Conservation (phyloP, 495 filamentous ascomycete species). For the Lasiosphaeria hispida region DNA sequence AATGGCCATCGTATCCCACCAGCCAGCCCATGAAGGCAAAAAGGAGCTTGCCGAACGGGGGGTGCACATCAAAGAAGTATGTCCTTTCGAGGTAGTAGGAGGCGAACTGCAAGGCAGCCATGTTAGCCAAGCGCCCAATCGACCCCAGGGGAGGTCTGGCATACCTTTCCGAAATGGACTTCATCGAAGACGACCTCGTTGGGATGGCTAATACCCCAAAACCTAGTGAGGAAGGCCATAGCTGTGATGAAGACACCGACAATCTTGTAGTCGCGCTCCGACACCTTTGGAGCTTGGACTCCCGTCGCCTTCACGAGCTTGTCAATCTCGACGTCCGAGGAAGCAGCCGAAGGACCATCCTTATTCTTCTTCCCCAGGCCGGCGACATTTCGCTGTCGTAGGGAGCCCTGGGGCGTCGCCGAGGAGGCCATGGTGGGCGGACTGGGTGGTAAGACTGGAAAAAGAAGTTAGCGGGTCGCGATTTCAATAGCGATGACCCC, state of each 20-base stretch:
- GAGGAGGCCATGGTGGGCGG: constrained; percentile 36
- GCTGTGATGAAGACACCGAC: constrained; percentile 73
- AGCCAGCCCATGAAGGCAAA: constrained; percentile 97
- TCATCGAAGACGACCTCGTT: constrained; percentile 98
- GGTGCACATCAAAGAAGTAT: constrained; percentile 99
- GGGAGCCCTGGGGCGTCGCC: constrained; percentile 45
- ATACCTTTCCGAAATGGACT: constrained; percentile 98
- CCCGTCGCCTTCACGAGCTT: constrained; percentile 35
- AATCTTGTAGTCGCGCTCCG: constrained; percentile 82
- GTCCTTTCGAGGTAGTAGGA: constrained; percentile 96
- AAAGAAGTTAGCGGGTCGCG: neutral
- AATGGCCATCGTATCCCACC: constrained; percentile 91
- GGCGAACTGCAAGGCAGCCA: constrained; percentile 62
- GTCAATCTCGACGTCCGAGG: constrained; percentile 48
- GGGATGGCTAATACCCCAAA: constrained; percentile 92
- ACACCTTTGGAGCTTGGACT: constrained; percentile 17
- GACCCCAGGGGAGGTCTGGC: constrained; percentile 15
- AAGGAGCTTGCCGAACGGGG: constrained; percentile 87
- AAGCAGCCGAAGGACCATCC: constrained; percentile 22
- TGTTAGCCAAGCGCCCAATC: constrained; percentile 11
- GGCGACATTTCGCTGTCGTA: constrained; percentile 54
- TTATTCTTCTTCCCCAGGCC: constrained; percentile 45
- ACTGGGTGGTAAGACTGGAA: constrained; percentile 13
- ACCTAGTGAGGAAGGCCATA: constrained; percentile 85
- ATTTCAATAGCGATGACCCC: too few species aligned